phyloP scores from a whole-genome alignment of 2,329 filamentous ascomycete genomes.

The Hymenoscyphus repandus region DNA sequence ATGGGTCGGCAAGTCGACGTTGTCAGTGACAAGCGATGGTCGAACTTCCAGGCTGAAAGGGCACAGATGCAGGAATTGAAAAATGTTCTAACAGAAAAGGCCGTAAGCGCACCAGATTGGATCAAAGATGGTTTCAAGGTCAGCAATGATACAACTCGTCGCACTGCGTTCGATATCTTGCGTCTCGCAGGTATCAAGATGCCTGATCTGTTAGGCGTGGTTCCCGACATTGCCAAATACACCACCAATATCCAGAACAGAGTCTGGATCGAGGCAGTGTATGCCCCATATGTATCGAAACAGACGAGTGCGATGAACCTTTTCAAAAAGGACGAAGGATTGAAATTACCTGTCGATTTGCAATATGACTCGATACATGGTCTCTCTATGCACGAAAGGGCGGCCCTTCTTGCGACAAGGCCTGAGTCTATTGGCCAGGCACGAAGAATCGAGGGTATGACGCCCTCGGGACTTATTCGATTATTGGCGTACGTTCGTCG shows the following conservation, averaged over 20 bases:
- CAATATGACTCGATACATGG: constrained; percentile 72
- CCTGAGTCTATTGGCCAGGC: constrained; percentile 90
- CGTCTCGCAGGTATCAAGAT: constrained; percentile 58
- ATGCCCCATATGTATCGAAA: constrained; percentile 77
- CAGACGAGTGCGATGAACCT: constrained; percentile 62
- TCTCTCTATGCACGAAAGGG: constrained; percentile 73
- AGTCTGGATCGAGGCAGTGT: constrained; percentile 75
- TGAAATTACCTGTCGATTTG: constrained; percentile 66
- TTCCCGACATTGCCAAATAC: constrained; percentile 54
- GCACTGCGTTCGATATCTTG: constrained; percentile 75
- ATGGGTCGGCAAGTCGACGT: constrained; percentile 73
- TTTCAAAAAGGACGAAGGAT: constrained; percentile 70
- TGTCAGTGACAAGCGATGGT: constrained; percentile 76
- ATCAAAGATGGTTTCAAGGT: constrained; percentile 62
- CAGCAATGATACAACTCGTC: constrained; percentile 58
- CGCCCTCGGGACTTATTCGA: constrained; percentile 53
- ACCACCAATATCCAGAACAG: constrained; percentile 56
- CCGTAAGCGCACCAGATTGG: constrained; percentile 61
- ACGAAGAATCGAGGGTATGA: constrained; percentile 75
- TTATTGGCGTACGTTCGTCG: constrained; percentile 55
- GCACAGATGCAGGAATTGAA: constrained; percentile 64
- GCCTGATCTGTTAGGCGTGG: constrained; percentile 48
- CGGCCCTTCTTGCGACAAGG: constrained; percentile 60
- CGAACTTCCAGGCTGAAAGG: constrained; percentile 58
- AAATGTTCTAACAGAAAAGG: constrained; percentile 51